These are phyloP conservation scores for Beta macrorhiza DNA, from an alignment of 179 eudicot genomes.

Conservation along the genomic window DNA sequence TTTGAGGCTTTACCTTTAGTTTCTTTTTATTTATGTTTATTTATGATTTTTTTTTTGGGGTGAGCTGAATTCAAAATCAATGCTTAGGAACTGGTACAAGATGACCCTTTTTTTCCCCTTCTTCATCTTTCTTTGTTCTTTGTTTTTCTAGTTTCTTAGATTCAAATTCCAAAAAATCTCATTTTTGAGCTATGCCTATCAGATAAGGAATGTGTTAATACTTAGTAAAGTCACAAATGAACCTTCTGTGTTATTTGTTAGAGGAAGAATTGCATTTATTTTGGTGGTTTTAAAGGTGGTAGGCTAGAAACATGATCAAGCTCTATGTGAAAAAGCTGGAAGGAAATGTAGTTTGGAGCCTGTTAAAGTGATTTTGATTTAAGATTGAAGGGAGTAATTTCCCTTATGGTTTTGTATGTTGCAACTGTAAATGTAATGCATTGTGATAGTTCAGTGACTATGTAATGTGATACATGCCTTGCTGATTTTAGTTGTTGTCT, in stretches of 20 bases:
- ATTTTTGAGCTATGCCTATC: background rate
- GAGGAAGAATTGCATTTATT: background rate
- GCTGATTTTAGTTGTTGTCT: background rate
- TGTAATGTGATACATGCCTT: background rate
- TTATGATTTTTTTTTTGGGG: background rate
- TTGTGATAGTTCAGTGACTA: background rate
- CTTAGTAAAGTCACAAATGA: background rate
- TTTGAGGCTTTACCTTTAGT: too few species aligned
- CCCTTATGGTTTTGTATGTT: background rate
- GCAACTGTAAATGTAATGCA: background rate
- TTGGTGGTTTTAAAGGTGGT: background rate
- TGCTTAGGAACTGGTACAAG: background rate
- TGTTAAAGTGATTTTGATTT: background rate
- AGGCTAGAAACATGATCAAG: background rate
- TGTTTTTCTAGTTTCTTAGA: background rate
- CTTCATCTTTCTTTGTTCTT: background rate
- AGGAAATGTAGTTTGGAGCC: background rate
- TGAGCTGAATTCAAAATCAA: background rate
- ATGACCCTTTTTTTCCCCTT: background rate
- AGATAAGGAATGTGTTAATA: background rate
- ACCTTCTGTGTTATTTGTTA: background rate
- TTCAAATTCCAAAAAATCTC: background rate
- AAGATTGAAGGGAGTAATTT: background rate
- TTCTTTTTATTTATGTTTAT: too few species aligned
- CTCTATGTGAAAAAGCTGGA: background rate